Evolutionary conservation across 2,329 filamentous ascomycete genomes (phyloP), one percentile per base, ranked within the genome.

Genomic region (Sclerotinia glacialis): DNA sequence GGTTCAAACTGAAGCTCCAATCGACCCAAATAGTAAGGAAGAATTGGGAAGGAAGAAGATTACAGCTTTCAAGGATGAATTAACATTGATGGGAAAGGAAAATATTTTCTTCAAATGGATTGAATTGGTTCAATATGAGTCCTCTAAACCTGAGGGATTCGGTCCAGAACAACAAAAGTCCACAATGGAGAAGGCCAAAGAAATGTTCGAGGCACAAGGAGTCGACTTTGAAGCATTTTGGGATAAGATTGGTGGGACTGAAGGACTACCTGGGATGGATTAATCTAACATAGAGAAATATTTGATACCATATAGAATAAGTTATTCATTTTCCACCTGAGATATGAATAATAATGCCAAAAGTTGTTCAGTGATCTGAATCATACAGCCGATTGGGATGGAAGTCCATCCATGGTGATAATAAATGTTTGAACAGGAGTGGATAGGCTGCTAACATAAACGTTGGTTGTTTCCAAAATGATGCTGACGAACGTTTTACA

Each of bases 101-200:
- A 87, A 90, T 70, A 78, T 97, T 64, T 97, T 97, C 80, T 97
- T 91, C 80, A 86, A 89, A 65, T 97, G 93, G 92, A 91, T 97
- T 59, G 93, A 97, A 80, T 85, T 96, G 75, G 88, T 97, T 60
- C 93, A 97, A 79, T 96, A 87, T 74, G 93, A 97, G 79, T 89
- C 91, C 52, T 89, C 87, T 46, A 85, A 85, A 71, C 90, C 92
- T 0, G 91, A 89, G 23, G 91, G 91, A 0, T 96, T 96, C 75
- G 90, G 89, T 1, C 80, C 83, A 0, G 89, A 93, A 75, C 84
- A 87, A 74, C 92, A 96, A 78, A 81, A 85, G 66, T 84, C 82
- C 53, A 89, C 90, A 1, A 91, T 92, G 67, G 80, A 86, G 70
- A 88, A 93, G 78, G 91, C 93, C 60, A 86, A 89, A 73, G 84